Base-by-base conservation (phyloP, 1,284 basidiomycete species). In the Porodaedalea pini region DNA sequence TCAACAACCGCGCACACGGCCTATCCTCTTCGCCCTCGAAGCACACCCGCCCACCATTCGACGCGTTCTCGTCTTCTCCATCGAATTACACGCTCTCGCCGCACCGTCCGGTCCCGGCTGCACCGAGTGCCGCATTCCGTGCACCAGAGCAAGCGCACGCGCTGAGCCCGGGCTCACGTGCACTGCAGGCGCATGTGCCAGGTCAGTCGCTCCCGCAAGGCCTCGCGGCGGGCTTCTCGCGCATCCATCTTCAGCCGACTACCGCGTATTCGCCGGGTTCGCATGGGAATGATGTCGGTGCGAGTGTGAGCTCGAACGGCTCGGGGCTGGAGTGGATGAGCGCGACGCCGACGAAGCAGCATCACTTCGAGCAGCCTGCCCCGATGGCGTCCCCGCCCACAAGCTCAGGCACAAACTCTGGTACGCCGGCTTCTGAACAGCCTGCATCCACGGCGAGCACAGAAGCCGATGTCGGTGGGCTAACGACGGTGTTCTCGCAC, bases 141-240 rank as follows among this genome's bases (percentile, higher is more conserved):
- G 71, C 69, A 10, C 67, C 72, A 50, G 67, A 69, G 15, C 65
- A 62, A 19, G 66, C 65, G 19, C 68, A 59, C n/a, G 70, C 72
- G 1, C 67, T 86, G 2, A 88, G 85, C 0, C 88, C 88, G 0
- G 80, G 80, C 15, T 73, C 86, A 19, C 78, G 84, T 17, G 88
- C 88, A 1, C 72, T 90, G 34, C 87, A 90, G 65, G 73, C 82
- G 10, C 91, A 93, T 63, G 90, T 90, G 0, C 90, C 91, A 0
- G 90, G 90, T 0, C 90, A 92, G 70, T 88, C 85, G 70, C 76
- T 93, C n/a, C 91, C 92, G 1, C 90, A 93, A 61, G 91, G 91
- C 36, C 76, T 94, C 23, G 91, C 91, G 0, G 91, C 91, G 0
- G 92, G 92, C 2, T 86, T 91, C 68, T 92, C 89, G 44, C 78